phyloP scores from a whole-genome alignment of 257 asterid species.

The Thymus quinquecostatus region DNA sequence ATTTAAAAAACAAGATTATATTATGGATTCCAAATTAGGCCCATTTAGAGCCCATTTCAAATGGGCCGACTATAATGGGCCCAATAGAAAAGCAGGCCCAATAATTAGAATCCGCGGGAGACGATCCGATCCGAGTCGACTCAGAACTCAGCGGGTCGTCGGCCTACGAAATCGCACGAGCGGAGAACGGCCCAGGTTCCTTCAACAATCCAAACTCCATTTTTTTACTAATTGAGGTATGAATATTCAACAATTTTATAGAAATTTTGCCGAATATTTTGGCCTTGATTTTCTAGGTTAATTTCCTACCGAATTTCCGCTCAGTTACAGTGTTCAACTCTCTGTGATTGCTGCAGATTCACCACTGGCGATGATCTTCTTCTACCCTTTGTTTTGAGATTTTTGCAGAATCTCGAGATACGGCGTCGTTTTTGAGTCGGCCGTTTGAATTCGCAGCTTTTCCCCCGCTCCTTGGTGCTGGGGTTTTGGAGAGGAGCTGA shows the following conservation, averaged over 20 bases:
- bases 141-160: conserved; percentile 5
- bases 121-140: conserved; percentile 28
- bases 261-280: conserved; percentile 1
- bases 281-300: conserved; percentile 15
- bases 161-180: not conserved
- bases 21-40: no score
- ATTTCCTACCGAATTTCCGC: conserved; percentile 24
- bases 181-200: not conserved
- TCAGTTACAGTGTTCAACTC: conserved; percentile 14
- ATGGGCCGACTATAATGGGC: no score
- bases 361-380: not conserved
- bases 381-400: not conserved
- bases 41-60: no score
- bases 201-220: not conserved
- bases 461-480: not conserved
- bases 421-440: conserved; percentile 8
- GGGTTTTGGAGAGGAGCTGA: conserved; percentile 16
- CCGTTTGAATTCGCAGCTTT: not conserved
- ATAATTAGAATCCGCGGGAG: conserved; percentile 12
- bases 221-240: no score
- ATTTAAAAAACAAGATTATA: no score
- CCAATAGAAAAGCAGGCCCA: conserved; percentile 17
- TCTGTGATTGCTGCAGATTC: not conserved
- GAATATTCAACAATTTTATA: not conserved
- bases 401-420: not conserved